Evolutionary conservation across 2,329 filamentous ascomycete species (phyloP), one percentile per base, ranked within the genome.

Genomic region (Fusarium sp.): DNA sequence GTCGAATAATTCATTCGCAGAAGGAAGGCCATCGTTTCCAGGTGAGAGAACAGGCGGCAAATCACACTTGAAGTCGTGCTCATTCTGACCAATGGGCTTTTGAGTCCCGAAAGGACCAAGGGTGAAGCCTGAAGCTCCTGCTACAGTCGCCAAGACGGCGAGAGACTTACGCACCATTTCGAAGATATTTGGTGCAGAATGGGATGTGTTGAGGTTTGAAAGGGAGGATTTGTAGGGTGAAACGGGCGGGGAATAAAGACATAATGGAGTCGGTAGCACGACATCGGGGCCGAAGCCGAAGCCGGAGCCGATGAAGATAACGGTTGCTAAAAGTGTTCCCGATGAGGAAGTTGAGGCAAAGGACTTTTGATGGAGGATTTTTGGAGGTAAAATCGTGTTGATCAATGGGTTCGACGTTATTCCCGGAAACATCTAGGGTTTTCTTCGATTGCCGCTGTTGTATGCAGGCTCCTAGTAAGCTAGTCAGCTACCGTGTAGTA

Each of bases 11-110:
- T 77, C 68, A 0, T 72, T 45, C 1, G 78, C 77, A 0, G 78
- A 79, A 1, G 80, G 81, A 31, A 83, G 69, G 4, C 78, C 78
- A 42, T 83, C 81, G 8, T 44, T 45, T 3, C 61, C 47, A 3
- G 82, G 82, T 10, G 76, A 68, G 7, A 83, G 71, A 11, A 76
- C 71, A 0, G 81, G 80, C 2, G 82, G 80, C 17, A 83, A 71
- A 14, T 82, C 75, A 64, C 82, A 83, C 11, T 70, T 65, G 41
- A 80, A 78, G 39, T 50, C 68, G 42, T 71, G 58, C 4, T 44
- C 49, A 14, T 36, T 47, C 20, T 55, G 54, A 7, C 68, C 68
- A 35, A 79, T 60, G 7, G 70, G 76, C 18, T 71, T 64, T 49
- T 78, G 76, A 12, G 41, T 3, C 25, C 70, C 59, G 35, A 74